These are phyloP conservation scores for Ocimum tenuiflorum DNA, from an alignment of 257 asterid species.

Conservation along the genomic window DNA sequence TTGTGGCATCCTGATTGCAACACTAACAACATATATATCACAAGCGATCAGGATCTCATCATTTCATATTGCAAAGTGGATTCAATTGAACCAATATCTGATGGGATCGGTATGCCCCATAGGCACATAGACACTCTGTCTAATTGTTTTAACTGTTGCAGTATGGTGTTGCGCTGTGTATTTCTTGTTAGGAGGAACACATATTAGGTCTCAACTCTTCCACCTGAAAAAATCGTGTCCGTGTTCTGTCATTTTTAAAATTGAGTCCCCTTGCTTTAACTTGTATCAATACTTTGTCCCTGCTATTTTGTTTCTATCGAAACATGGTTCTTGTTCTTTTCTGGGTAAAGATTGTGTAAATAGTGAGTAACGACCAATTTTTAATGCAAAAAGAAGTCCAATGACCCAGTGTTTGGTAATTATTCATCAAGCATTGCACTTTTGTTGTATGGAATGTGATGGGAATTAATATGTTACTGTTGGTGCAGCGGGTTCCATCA, in stretches of 20 bases:
- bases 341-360: background rate
- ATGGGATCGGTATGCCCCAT: constrained; percentile 61
- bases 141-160: background rate
- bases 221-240: background rate
- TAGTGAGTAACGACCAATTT: too few species aligned
- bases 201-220: background rate
- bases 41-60: constrained; percentile 96
- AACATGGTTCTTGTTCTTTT: background rate
- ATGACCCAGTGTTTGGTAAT: background rate
- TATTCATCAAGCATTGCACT: background rate
- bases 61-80: constrained; percentile 92
- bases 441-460: background rate
- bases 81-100: constrained; percentile 71
- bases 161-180: background rate
- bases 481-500: constrained; percentile 85
- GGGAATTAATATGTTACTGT: too few species aligned
- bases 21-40: constrained; percentile 93
- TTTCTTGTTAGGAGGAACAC: background rate
- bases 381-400: too few species aligned
- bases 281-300: background rate
- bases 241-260: background rate
- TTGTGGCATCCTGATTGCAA: constrained; percentile 99
- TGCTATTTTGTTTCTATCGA: background rate
- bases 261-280: background rate
- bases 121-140: background rate